Base-by-base conservation (phyloP, 176 grass and related monocot genomes). In the Melocanna baccifera region DNA sequence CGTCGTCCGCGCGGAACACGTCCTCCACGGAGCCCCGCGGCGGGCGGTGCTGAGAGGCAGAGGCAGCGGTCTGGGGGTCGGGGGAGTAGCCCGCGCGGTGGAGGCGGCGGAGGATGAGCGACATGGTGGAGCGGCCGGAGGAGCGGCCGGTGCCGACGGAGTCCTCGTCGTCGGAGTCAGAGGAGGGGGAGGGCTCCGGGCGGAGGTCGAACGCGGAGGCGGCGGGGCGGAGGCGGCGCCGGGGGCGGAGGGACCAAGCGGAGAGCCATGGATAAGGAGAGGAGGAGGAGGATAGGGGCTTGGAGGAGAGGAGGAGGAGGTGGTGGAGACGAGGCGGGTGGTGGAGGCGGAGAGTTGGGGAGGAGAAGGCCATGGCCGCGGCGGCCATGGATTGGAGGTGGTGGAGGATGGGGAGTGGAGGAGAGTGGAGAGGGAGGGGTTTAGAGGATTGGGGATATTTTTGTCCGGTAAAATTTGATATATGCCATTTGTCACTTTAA, bases 21-120 rank as follows among this genome's bases (percentile, higher is more conserved):
- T 98, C 96, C 82, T 98, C 96, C 5, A 98, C 93, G 2, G 91
- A 95, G 19, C 91, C 96, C 78, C 85, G 80, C 19, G 77, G 87
- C 41, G 96, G 93, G 45, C 56, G 78, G 18, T 15, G 69, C 45
- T 22, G 69, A 0, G 28, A 13, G 40, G 53, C 1, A 23, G 83
- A 4, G 30, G 26, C 84, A 69, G 84, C n/a, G 82, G 69, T 32
- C 68, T 66, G 16, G 81, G 85, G 20, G 41, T 86, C 91, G 29
- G 86, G 88, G 32, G 71, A 84, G 83, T 87, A 98, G 48, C 96
- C 96, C 20, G 87, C 89, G 51, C 83, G 91, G 73, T 76, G 92
- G 87, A 98, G 90, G 30, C 90, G 92, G 53, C 76, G 80, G 73
- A 98, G 87, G 73, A 98, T 98, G 79, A 88, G 94, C 3, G 86